Evolutionary conservation across 768 basidiomycete genomes (phyloP), one percentile per base, ranked within the genome.

Genomic region (Mycena galopus): DNA sequence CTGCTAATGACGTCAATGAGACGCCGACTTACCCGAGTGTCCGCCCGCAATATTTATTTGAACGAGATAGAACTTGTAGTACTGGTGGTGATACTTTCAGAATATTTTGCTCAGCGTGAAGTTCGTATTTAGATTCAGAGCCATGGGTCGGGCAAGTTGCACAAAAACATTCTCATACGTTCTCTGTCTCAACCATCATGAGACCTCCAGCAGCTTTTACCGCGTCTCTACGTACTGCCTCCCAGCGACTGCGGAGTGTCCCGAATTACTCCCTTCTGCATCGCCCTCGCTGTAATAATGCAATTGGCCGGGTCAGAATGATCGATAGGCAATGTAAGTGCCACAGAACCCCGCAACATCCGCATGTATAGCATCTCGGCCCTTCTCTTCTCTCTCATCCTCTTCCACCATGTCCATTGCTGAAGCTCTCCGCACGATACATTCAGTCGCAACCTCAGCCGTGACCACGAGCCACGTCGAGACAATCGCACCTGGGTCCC

Each of bases 391-490:
- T 51, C 21, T 12, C 12, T 39, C 23, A 25, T 59, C 44, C 39
- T 50, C 33, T 44, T 29, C 44, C 10, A 69, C 60, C 61, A 75
- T 75, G 67, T 58, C 27, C 3, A 69, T 75, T n/a, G 57, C 64
- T 58, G 74, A 72, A 67, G 74, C 62, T 27, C 51, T 75, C 10
- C 74, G 74, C 37, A 84, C 87, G 35, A 89, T 91, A 0, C 90
- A 92, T 76, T 84, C 85, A 37, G 84, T 89, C 25, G 88, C 87
- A 35, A 82, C 90, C 23, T 85, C 85, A 9, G 50, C 50, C 4
- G 79, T 92, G 39, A 83, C 90, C 6, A 87, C 89, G 77, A 84
- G 90, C 5, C 87, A 89, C 77, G 85, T 89, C 64, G 78, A 83
- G 68, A 58, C 50, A 1, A 23, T 67, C 2, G 30, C 12, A 7